Percentiles rank a stretch among this genome's conserved stretches.
These are phyloP conservation scores for Aspergillus puulaauensis DNA, from an alignment of 2,329 filamentous ascomycete genomes.

Conservation along the genomic window DNA sequence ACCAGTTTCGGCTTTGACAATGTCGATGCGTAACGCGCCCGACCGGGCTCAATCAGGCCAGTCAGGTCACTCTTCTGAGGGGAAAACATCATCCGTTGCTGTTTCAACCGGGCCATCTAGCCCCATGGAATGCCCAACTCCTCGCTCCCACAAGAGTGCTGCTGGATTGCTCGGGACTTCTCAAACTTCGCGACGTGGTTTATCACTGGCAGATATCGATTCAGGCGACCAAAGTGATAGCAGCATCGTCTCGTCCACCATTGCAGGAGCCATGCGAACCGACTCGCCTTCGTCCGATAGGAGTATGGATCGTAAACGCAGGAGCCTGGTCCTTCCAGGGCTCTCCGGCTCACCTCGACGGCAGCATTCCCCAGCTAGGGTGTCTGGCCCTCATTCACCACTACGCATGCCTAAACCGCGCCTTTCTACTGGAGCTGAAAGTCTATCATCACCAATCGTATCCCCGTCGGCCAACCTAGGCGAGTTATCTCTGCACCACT, in stretches of 20 bases:
- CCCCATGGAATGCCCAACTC: conserved; percentile 86
- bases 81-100: conserved; percentile 61
- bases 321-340: conserved; percentile 80
- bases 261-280: conserved; percentile 70
- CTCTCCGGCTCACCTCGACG: conserved; percentile 72
- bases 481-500: conserved; percentile 59
- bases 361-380: conserved; percentile 83
- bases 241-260: conserved; percentile 77
- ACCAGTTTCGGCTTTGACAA: conserved; percentile 52
- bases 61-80: conserved; percentile 44
- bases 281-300: conserved; percentile 91
- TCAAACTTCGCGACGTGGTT: conserved; percentile 67
- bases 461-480: conserved; percentile 83
- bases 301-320: conserved; percentile 79
- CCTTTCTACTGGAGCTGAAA: conserved; percentile 53
- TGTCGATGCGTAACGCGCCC: conserved; percentile 56
- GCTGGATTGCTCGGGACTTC: conserved; percentile 58
- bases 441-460: conserved; percentile 76
- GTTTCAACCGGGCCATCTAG: conserved; percentile 85
- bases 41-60: conserved; percentile 49
- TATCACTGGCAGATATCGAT: conserved; percentile 81
- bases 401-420: conserved; percentile 82
- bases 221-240: conserved; percentile 78
- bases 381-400: conserved; percentile 75
- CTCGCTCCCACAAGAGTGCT: conserved; percentile 72